Evolutionary conservation across 306 rosid genomes (phyloP).

Genomic region (Sesbania bispinosa): DNA sequence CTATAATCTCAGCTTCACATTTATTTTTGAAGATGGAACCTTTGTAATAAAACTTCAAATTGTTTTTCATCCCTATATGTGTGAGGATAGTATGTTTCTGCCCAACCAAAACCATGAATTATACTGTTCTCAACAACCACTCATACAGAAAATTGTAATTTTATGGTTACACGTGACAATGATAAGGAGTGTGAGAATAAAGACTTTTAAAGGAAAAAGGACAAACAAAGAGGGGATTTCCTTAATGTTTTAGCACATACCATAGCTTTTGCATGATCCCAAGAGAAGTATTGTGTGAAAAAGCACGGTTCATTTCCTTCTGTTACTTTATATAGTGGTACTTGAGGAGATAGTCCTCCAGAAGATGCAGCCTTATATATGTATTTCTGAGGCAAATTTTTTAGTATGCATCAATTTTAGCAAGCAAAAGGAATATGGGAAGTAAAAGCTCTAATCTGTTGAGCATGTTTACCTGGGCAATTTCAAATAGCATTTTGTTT

Average conservation of each 20-base stretch:
- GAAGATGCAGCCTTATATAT: conserved; percentile 77
- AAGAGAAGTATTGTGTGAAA: conserved; percentile 87
- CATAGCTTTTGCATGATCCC: conserved; percentile 80
- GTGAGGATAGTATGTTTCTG: neutral
- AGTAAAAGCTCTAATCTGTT: conserved; percentile 3
- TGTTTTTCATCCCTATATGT: neutral
- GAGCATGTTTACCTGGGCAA: conserved; percentile 64
- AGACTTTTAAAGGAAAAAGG: neutral
- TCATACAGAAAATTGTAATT: conserved; percentile 1
- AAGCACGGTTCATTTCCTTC: conserved; percentile 98
- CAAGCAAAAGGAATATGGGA: neutral
- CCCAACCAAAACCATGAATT: neutral
- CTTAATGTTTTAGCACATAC: conserved; percentile 48
- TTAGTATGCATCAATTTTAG: conserved; percentile 6
- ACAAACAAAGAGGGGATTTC: conserved; percentile 21
- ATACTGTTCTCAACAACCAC: neutral
- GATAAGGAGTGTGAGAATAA: neutral
- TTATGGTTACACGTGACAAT: neutral
- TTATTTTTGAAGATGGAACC: neutral
- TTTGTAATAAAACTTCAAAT: neutral
- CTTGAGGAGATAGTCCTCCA: conserved; percentile 75
- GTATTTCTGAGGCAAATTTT: conserved; percentile 60
- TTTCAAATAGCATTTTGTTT: conserved; percentile 82
- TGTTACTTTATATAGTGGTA: conserved; percentile 84
- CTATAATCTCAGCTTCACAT: neutral